Evolutionary conservation across 1,139 yeast genomes (phyloP), one percentile per base, ranked within the genome.

Genomic region (Zygosaccharomyces pseudobailii): DNA sequence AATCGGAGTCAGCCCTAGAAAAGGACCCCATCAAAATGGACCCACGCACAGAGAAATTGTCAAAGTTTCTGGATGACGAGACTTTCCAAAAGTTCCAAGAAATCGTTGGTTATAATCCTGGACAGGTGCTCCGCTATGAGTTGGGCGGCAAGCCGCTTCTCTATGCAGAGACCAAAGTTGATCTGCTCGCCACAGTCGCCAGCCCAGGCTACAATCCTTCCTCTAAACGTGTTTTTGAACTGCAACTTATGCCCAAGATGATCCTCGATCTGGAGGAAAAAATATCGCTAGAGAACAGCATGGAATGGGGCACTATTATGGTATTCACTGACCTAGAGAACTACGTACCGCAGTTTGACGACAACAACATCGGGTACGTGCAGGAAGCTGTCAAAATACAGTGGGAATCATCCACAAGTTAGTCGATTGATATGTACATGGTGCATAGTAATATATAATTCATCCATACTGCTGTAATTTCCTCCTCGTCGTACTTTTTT

Each of bases 301-400:
- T 92, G 95, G 94, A 92, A 52, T 92, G 98, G 98, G 97, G 97
- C 2, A 87, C 97, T 0, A 86, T 92, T 33, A 72, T 88, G 31
- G 86, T 90, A 3, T 88, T 85, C 37, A 87, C 97, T 0, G 94
- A 89, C 57, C 69, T 70, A 4, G 85, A 83, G 52, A 96, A 92
- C 64, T 76, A 70, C 52, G 70, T 79, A 10, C 88, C 94, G 49
- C 65, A 73, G 41, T 63, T 75, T 23, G 85, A 84, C 55, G 75
- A 70, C 2, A 72, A 81, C 50, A 78, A 81, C 38, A 92, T 88
- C 20, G 96, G 87, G 0, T 92, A 92, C 59, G 78, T 84, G 1
- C 89, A 87, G 62, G 98, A 92, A 66, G 87, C 85, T 84, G 86
- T 87, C 54, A 96, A 92, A 25, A 96, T 90, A 9, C 98, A 92